Evolutionary conservation across 768 basidiomycete genomes (phyloP), one percentile per base, ranked within the genome.

Genomic region (Suillus spraguei): DNA sequence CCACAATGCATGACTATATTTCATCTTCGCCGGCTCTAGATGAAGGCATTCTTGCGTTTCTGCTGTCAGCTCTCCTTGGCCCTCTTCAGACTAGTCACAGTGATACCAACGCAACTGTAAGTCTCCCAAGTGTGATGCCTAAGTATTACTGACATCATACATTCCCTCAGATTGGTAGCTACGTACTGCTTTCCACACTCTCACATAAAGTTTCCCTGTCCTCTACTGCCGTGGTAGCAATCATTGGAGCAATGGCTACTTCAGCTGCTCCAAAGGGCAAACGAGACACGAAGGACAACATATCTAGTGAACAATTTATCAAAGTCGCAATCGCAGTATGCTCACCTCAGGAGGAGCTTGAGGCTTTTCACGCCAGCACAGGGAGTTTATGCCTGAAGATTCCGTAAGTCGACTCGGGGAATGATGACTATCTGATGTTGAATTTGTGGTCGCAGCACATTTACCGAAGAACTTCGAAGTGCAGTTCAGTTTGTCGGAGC

Each of bases 1-100:
- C 91, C 8, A 85, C 84, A 0, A 76, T 94, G 50, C 85, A 95
- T 39, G 94, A 93, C 46, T 96, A 91, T 70, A 80, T 99, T 44
- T 83, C 86, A 42, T 78, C 82, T 50, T 78, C 74, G 39, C 82
- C 87, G 61, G 66, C 72, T 5, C 70, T 92, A 38, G 86, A 90
- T 67, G 90, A 91, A 71, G 88, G 87, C 20, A 81, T 84, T 0
- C 74, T 89, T 16, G 89, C 88, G 0, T 84, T 85, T 70, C 66
- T 92, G 11, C 73, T 94, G 0, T 87, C 90, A 7, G 85, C 88
- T 2, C 71, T 89, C 17, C 71, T 92, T 20, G 83, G 84, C 46
- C 88, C 88, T 2, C 71, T 91, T 62, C 83, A 79, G 22, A 68
- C 71, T n/a, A 64, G 76, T 9, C 70, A 75, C 5, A 83, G 83